These are phyloP conservation scores for Teunomyces kruisii DNA, from an alignment of 805 yeast species.

Conservation along the genomic window DNA sequence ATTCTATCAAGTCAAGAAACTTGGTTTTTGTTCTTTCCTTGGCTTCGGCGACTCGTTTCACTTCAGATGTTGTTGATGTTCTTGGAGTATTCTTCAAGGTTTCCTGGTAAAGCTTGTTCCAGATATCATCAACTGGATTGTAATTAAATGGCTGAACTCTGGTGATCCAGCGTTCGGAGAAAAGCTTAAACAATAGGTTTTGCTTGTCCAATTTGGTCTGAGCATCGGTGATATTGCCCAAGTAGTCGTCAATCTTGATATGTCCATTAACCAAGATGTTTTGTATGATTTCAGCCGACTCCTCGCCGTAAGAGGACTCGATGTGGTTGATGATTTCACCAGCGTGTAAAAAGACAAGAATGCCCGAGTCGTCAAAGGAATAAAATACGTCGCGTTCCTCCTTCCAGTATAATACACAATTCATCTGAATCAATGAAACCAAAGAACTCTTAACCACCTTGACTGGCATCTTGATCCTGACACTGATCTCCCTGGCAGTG, in stretches of 20 bases:
- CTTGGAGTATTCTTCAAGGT: conserved; percentile 37
- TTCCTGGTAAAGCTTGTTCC: conserved; percentile 38
- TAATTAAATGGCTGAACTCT: conserved; percentile 31
- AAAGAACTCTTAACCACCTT: conserved; percentile 60
- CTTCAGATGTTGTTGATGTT: conserved; percentile 36
- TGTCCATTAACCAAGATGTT: conserved; percentile 72
- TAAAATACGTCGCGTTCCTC: conserved; percentile 50
- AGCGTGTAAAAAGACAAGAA: conserved; percentile 63
- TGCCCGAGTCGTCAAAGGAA: conserved; percentile 61
- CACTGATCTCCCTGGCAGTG: conserved; percentile 52
- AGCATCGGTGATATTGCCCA: conserved; percentile 23
- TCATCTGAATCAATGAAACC: conserved; percentile 75
- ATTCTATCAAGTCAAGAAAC: conserved; percentile 33
- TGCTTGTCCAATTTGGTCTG: conserved; percentile 20
- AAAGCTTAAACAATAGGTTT: conserved; percentile 26
- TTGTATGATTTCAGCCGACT: conserved; percentile 61
- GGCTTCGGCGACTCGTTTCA: conserved; percentile 54
- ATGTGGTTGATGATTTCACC: conserved; percentile 70
- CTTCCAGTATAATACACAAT: conserved; percentile 68
- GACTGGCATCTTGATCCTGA: conserved; percentile 45
- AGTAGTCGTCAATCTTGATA: conserved; percentile 52
- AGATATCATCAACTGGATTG: conserved; percentile 37
- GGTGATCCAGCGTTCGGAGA: conserved; percentile 37
- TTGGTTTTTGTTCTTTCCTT: conserved; percentile 51
- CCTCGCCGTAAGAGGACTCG: conserved; percentile 43